A percentile compares a stretch with the other conserved stretches of the same genome.
Evolutionary conservation across 805 yeast genomes (phyloP).

Genomic region (Cyberlindnera americana): DNA sequence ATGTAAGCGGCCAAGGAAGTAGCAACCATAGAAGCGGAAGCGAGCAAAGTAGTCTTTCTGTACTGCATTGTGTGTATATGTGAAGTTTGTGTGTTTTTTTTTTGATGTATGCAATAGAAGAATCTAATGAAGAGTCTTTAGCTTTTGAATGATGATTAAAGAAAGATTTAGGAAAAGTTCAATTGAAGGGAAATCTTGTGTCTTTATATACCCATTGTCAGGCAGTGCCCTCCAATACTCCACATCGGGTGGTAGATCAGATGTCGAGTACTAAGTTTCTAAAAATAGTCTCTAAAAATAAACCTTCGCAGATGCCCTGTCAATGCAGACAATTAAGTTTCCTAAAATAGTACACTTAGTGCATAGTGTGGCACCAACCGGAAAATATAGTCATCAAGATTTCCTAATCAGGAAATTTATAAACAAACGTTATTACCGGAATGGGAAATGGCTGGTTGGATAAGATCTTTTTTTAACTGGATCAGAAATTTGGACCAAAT

Average conservation of each 20-base stretch:
- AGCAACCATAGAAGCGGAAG: slow-evolving; percentile 44
- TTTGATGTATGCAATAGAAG: slow-evolving; percentile 1
- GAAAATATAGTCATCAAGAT: background rate
- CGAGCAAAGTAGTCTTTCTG: slow-evolving; percentile 34
- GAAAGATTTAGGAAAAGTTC: background rate
- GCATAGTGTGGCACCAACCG: slow-evolving; percentile 1
- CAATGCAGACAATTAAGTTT: slow-evolving; percentile 5
- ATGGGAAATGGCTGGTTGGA: slow-evolving; percentile 21
- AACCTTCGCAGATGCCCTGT: background rate
- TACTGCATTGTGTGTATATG: slow-evolving; percentile 38
- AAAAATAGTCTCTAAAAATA: slow-evolving; percentile 11
- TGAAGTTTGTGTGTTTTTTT: background rate
- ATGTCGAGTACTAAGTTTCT: slow-evolving; percentile 4
- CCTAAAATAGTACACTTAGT: background rate
- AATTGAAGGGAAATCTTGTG: background rate
- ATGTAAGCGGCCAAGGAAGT: slow-evolving; percentile 57
- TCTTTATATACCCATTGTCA: slow-evolving; percentile 5
- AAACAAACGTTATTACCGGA: slow-evolving; percentile 7
- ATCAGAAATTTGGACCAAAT: background rate
- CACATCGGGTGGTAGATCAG: slow-evolving; percentile 1
- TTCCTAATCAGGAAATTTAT: slow-evolving; percentile 10
- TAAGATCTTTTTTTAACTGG: slow-evolving; percentile 2
- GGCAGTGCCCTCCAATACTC: background rate
- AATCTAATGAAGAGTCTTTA: slow-evolving; percentile 2
- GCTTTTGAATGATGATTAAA: background rate